Base-by-base conservation (phyloP, 148 eudicot species). In the Euryodendron excelsum region DNA sequence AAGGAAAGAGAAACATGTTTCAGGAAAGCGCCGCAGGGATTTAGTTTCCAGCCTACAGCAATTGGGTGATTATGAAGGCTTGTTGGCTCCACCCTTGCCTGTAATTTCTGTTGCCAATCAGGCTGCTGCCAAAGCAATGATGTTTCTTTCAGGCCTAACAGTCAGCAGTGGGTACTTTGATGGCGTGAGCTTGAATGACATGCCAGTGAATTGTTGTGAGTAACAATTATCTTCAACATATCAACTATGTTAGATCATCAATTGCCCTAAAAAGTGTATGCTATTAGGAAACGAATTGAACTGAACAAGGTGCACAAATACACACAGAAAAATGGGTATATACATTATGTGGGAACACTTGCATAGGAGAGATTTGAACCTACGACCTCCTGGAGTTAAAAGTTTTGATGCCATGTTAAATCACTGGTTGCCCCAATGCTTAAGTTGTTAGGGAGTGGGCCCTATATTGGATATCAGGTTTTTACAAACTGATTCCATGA, bases 51-150 rank as follows among this genome's bases (percentile, higher is more conserved):
- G 97, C 85, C 73, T 95, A 80, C 91, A 90, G 81, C 87, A 89
- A 56, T 84, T 95, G 71, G 94, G 90, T 73, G 97, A 90, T 85
- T 93, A 80, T 86, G 94, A 89, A 84, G 88, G 89, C 82, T 81
- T 95, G 82, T 83, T 95, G 83, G 85, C 94, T 79, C 92, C 97
- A 60, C 99, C 99, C 53, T 68, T 82, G 14, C 64, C 86, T 61
- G 84, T 90, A 34, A 77, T 84, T 63, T 75, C 93, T 25, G 75
- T 86, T 73, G 99, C 94, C 70, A 95, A 95, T 84, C 94, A 93
- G 84, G 99, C 96, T 79, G 94, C 97, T 85, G 88, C 90, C 44
- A 95, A 88, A 85, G 99, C 99, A 72, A 89, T 90, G 82, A 63
- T 91, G 90, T 89, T 81, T 79, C 85, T 86, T 78, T 95, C 99